Conservation (phyloP, 2,329 filamentous ascomycete species). For the Triangularia verruculosa region DNA sequence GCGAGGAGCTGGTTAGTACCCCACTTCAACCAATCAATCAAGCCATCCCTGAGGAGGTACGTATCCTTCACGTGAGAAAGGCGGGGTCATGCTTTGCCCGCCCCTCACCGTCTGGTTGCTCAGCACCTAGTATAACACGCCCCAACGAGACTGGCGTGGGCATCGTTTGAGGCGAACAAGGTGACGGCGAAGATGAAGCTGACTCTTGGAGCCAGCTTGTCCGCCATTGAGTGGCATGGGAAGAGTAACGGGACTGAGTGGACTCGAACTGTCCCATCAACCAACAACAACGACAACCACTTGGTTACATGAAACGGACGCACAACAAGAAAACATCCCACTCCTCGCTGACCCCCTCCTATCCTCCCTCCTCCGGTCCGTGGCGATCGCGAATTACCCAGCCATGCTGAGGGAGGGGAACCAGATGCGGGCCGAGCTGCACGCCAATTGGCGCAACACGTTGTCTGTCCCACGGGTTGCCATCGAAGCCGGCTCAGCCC, state of each 20-base stretch:
- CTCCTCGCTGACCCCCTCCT: neutral
- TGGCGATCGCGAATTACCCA: slow-evolving; percentile 11
- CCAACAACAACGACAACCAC: neutral
- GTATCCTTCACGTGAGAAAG: slow-evolving; percentile 23
- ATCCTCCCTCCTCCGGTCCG: slow-evolving; percentile 1
- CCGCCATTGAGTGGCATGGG: neutral
- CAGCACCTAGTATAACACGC: slow-evolving; percentile 4
- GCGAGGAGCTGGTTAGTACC: slow-evolving; percentile 25
- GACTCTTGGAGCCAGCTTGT: neutral
- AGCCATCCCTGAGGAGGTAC: slow-evolving; percentile 20
- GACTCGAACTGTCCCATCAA: too few relatives aligned
- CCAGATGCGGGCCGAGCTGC: slow-evolving; percentile 15
- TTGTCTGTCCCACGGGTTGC: neutral
- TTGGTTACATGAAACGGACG: neutral
- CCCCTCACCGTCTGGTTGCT: slow-evolving; percentile 9
- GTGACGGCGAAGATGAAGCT: neutral
- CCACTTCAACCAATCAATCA: slow-evolving; percentile 15
- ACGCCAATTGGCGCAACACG: slow-evolving; percentile 19
- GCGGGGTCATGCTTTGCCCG: slow-evolving; percentile 8
- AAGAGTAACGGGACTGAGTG: neutral
- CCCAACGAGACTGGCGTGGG: neutral
- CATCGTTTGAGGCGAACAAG: neutral
- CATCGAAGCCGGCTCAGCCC: neutral
- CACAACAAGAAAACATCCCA: neutral
- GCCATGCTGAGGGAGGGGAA: slow-evolving; percentile 6